Evolutionary conservation across 108 stramenopile species (phyloP).

Genomic region (Cyclostephanos tholiformis): DNA sequence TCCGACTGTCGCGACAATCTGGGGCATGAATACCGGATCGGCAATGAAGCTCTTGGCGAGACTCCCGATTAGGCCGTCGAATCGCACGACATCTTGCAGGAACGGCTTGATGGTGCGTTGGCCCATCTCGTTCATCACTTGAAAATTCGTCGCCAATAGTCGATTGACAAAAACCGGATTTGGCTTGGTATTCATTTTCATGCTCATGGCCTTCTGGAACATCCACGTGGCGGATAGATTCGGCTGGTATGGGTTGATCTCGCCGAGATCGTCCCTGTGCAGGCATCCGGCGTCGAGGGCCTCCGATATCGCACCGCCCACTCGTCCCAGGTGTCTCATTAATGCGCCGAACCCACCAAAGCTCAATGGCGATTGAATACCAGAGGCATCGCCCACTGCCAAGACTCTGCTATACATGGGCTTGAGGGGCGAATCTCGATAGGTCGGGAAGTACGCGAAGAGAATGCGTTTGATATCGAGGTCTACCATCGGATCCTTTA

Average conservation of each 20-base stretch:
- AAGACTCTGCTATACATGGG: constrained; percentile 79
- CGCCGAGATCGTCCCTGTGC: constrained; percentile 79
- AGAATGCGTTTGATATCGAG: constrained; percentile 86
- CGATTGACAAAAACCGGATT: constrained; percentile 89
- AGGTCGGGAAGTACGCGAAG: constrained; percentile 94
- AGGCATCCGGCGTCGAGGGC: constrained; percentile 82
- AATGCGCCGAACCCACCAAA: constrained; percentile 97
- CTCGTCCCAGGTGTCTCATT: constrained; percentile 85
- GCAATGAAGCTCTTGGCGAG: constrained; percentile 69
- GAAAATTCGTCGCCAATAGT: constrained; percentile 85
- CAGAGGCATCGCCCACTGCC: constrained; percentile 89
- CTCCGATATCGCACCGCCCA: constrained; percentile 78
- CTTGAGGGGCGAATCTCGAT: constrained; percentile 89
- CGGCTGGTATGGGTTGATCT: constrained; percentile 93
- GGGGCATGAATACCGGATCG: constrained; percentile 83
- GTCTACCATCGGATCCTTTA: constrained; percentile 69
- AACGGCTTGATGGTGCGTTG: constrained; percentile 75
- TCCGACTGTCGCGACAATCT: constrained; percentile 81
- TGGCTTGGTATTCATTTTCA: constrained; percentile 74
- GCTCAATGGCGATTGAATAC: constrained; percentile 92
- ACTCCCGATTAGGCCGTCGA: constrained; percentile 82
- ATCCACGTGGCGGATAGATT: constrained; percentile 95
- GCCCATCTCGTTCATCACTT: constrained; percentile 87
- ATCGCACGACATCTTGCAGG: constrained; percentile 92
- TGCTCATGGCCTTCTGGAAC: constrained; percentile 95